phyloP scores from a whole-genome alignment of 2,329 filamentous ascomycete genomes.

The Botrytis squamosa region DNA sequence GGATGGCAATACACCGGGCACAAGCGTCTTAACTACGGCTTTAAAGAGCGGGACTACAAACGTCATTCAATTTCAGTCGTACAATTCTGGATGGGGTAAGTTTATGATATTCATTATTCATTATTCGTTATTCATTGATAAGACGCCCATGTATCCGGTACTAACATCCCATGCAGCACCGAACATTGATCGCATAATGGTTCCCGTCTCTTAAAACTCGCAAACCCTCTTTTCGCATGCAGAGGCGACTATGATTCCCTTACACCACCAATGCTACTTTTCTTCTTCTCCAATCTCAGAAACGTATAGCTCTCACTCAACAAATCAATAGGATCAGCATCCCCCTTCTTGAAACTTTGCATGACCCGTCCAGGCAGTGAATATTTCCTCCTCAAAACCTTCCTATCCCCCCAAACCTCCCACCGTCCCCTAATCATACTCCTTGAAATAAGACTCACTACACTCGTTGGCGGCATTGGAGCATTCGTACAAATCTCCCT shows the following conservation, averaged over 20 bases:
- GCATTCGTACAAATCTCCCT: constrained; percentile 32
- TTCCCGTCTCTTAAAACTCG: constrained; percentile 44
- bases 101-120: constrained; percentile 16
- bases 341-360: constrained; percentile 24
- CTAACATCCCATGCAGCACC: constrained; percentile 41
- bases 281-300: constrained; percentile 21
- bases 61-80: constrained; percentile 47
- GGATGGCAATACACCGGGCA: constrained; percentile 46
- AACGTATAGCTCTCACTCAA: constrained; percentile 30
- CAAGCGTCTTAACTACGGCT: constrained; percentile 49
- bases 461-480: constrained; percentile 34
- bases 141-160: constrained; percentile 11
- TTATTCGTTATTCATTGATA: background rate
- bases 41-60: constrained; percentile 49
- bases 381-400: constrained; percentile 28
- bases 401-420: constrained; percentile 30
- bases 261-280: background rate
- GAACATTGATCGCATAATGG: constrained; percentile 54
- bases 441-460: constrained; percentile 34
- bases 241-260: background rate
- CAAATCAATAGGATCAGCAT: constrained; percentile 28
- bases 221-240: background rate
- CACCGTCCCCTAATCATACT: constrained; percentile 34
- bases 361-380: constrained; percentile 28
- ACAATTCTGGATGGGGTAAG: constrained; percentile 43